These are phyloP conservation scores for Quaeritorhiza haematococci DNA, from an alignment of 371 early-diverging fungal species.

Conservation along the genomic window DNA sequence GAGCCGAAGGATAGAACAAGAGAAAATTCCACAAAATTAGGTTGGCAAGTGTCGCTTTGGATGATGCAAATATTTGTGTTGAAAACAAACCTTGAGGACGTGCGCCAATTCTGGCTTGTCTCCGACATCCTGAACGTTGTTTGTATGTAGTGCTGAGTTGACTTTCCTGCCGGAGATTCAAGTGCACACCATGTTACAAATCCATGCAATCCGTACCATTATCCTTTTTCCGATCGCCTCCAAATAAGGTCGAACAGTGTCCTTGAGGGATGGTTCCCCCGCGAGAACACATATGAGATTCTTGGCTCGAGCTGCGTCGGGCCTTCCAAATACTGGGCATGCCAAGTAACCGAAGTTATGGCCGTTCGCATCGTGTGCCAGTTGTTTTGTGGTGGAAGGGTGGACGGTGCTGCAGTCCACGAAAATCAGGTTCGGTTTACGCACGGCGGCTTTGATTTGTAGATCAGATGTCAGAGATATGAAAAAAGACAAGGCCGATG, in stretches of 20 bases:
- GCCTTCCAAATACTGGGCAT: constrained; percentile 52
- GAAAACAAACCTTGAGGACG: constrained; percentile 3
- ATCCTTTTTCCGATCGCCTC: constrained; percentile 31
- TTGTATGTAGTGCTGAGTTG: too few species aligned
- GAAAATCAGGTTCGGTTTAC: constrained; percentile 9
- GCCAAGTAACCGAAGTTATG: constrained; percentile 10
- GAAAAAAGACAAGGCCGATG: not conserved
- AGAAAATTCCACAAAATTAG: too few species aligned
- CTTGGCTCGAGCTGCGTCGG: constrained; percentile 39
- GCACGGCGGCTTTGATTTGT: not conserved
- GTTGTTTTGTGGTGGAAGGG: constrained; percentile 10
- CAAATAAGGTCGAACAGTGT: constrained; percentile 21
- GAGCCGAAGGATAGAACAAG: too few species aligned
- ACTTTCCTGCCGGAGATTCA: too few species aligned
- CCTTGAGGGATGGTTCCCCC: constrained; percentile 22
- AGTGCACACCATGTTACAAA: too few species aligned
- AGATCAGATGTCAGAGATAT: not conserved
- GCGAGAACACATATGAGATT: constrained; percentile 43
- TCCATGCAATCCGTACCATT: too few species aligned
- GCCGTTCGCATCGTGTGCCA: not conserved
- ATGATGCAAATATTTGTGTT: too few species aligned
- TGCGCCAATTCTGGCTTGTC: constrained; percentile 29
- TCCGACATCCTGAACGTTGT: too few species aligned
- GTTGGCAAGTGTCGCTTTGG: too few species aligned
- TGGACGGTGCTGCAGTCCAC: constrained; percentile 8